Base-by-base conservation (phyloP, 2,329 filamentous ascomycete species). In the Clonostachys solani region DNA sequence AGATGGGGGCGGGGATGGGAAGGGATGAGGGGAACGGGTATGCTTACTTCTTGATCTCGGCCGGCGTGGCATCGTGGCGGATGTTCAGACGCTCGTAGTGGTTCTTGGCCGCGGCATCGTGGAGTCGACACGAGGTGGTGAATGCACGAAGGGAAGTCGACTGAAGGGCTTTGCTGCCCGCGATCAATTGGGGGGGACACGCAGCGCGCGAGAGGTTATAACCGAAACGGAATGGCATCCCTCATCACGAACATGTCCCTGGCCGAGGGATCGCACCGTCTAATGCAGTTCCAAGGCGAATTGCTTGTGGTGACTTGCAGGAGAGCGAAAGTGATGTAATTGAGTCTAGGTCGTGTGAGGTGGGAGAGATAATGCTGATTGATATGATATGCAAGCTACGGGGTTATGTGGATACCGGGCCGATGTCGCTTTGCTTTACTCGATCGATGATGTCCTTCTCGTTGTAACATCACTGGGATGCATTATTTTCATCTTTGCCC, bases 41-140 rank as follows among this genome's bases (percentile, higher is more conserved):
- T 12, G 43, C 59, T 10, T 47, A 90, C 86, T 88, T 92, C 68
- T 97, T 97, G 51, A 97, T 92, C 46, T 96, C 89, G 9, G 75
- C 72, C 1, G 80, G 69, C 15, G 87, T 82, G 38, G 92, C 92
- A 53, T 79, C 78, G 40, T 77, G 74, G 1, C 80, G 69, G n/a
- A 99, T 66, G 40, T 85, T 80, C 45, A 99, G 78, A 38, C 85
- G 83, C 58, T 92, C 87, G 67, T 99, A 99, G 70, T 95, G 87
- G 51, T 84, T 90, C 56, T 62, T 72, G 47, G 60, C 29, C 67
- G 57, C 36, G 36, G 8, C 17, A n/a, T 18, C 17, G 36, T n/a
- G 36, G 12, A n/a, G 17, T n/a, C 36, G 36, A 38, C 15, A 38
- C 36, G 51, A 55, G 56, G 52, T 63, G 40, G 33, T 47, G 50